A percentile compares a stretch with the other conserved stretches of the same genome.
Conservation (phyloP, 2,329 filamentous ascomycete species). For the Aspergillus ochraceus region DNA sequence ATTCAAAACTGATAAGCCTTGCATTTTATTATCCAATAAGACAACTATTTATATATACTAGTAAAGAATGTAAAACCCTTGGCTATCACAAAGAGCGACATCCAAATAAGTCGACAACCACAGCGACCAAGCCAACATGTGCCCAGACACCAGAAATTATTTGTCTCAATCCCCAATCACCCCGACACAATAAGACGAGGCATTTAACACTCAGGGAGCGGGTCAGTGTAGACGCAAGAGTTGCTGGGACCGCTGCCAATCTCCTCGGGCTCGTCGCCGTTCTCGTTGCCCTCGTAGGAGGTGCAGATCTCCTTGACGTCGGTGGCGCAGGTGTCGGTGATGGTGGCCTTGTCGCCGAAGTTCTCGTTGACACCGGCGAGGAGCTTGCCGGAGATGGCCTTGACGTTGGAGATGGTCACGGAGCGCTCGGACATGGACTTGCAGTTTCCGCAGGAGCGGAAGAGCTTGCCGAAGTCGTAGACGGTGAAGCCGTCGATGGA, state of each 20-base stretch:
- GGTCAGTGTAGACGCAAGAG: constrained; percentile 25
- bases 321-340: constrained; percentile 24
- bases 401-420: constrained; percentile 32
- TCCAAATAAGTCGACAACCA: neutral
- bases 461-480: constrained; percentile 45
- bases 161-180: neutral
- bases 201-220: constrained; percentile 1
- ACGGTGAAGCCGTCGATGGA: constrained; percentile 40
- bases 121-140: neutral
- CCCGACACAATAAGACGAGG: neutral
- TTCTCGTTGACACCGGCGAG: constrained; percentile 42
- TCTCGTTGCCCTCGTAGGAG: constrained; percentile 37
- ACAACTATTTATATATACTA: neutral
- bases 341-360: constrained; percentile 37
- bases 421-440: constrained; percentile 31
- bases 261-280: constrained; percentile 34
- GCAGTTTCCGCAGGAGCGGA: constrained; percentile 52
- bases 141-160: neutral
- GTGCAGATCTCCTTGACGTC: constrained; percentile 35
- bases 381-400: constrained; percentile 29
- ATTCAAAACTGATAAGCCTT: no score
- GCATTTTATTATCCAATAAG: neutral
- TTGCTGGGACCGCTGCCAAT: constrained; percentile 30
- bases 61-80: neutral
- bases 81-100: neutral